phyloP scores from a whole-genome alignment of 2,329 filamentous ascomycete species.

The Sclerotinia subarctica region DNA sequence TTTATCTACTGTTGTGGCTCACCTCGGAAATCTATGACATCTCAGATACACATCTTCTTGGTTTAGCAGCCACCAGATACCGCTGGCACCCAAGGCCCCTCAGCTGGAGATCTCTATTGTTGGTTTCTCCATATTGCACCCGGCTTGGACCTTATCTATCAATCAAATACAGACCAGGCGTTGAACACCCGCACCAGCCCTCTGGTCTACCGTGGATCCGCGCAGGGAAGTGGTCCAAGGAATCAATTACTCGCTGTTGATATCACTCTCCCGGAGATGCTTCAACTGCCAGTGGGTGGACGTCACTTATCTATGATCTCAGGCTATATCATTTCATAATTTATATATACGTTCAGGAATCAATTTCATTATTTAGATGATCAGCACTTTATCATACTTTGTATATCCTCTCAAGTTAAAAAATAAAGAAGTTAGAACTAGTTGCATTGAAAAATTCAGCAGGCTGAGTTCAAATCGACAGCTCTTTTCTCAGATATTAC shows the following conservation, averaged over 20 bases:
- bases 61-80: not conserved
- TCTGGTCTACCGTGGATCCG: not conserved
- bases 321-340: slow-evolving; percentile 1
- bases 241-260: not conserved
- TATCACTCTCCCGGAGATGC: slow-evolving; percentile 11
- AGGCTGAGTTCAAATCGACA: not conserved
- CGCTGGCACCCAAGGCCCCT: not conserved
- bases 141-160: slow-evolving; percentile 5
- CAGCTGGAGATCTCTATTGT: not conserved
- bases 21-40: not conserved
- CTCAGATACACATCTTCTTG: slow-evolving; percentile 2
- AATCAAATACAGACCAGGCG: not conserved
- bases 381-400: not conserved
- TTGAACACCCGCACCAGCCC: too few species aligned
- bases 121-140: not conserved
- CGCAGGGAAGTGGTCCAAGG: not conserved
- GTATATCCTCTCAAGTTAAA: not conserved
- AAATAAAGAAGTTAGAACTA: not conserved
- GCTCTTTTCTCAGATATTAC: not conserved
- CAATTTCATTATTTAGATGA: not conserved
- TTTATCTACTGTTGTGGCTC: not conserved
- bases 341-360: slow-evolving; percentile 3
- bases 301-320: not conserved
- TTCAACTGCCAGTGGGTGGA: slow-evolving; percentile 4
- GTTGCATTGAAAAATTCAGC: not conserved